Evolutionary conservation across 2,329 filamentous ascomycete species (phyloP).

Genomic region (Colletotrichum tanaceti): DNA sequence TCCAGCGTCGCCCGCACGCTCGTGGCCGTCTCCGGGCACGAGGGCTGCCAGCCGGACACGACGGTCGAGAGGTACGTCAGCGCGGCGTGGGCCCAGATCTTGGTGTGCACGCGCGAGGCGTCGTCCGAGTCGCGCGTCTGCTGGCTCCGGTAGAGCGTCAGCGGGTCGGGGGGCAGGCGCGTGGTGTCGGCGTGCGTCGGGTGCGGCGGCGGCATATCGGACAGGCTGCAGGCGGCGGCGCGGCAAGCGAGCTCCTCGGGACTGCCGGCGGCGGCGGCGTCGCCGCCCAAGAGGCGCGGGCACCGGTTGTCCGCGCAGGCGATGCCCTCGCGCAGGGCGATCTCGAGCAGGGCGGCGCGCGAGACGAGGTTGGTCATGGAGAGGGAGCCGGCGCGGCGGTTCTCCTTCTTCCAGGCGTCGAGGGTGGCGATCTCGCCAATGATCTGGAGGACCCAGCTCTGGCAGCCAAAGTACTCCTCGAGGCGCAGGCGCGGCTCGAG

Average conservation of each 20-base stretch:
- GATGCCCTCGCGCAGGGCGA: constrained; percentile 41
- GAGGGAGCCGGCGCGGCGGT: constrained; percentile 56
- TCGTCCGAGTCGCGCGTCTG: constrained; percentile 25
- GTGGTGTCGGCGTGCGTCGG: constrained; percentile 42
- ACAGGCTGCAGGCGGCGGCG: not conserved
- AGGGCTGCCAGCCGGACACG: constrained; percentile 63
- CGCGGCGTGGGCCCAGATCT: constrained; percentile 61
- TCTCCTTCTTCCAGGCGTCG: constrained; percentile 66
- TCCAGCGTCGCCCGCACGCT: constrained; percentile 48
- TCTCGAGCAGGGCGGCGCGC: constrained; percentile 37
- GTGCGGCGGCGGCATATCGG: constrained; percentile 42
- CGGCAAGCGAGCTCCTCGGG: constrained; percentile 17
- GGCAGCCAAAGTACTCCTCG: constrained; percentile 49
- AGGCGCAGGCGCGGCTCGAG: constrained; percentile 51
- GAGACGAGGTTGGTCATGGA: constrained; percentile 59
- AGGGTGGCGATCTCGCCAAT: constrained; percentile 66
- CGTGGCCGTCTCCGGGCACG: constrained; percentile 54
- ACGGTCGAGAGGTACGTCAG: constrained; percentile 62
- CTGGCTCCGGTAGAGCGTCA: constrained; percentile 31
- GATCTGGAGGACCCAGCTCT: constrained; percentile 68
- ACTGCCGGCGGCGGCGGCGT: not conserved
- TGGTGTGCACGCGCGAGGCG: constrained; percentile 44
- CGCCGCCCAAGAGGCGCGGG: constrained; percentile 36
- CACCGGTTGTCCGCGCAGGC: constrained; percentile 40
- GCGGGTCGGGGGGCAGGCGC: constrained; percentile 25